Conservation (phyloP, 2,329 filamentous ascomycete genomes). For the Pyrenophora tritici-repentis region DNA sequence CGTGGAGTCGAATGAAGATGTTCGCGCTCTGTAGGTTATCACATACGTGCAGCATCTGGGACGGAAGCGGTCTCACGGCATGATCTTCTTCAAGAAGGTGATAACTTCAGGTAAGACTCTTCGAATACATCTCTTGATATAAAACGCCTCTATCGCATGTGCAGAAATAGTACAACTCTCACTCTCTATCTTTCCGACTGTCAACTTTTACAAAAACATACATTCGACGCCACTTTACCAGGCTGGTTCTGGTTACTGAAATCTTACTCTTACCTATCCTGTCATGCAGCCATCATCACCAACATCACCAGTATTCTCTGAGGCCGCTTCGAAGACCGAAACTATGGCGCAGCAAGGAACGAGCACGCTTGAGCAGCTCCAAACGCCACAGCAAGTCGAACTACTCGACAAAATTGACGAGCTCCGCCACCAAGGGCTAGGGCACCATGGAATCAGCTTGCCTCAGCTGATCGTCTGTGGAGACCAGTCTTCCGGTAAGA, state of each 20-base stretch:
- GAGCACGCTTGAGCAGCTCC: slow-evolving; percentile 31
- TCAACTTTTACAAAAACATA: no score
- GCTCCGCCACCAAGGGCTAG: slow-evolving; percentile 42
- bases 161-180: no score
- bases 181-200: no score
- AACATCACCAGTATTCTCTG: slow-evolving; percentile 3
- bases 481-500: slow-evolving; percentile 39
- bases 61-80: no score
- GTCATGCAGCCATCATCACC: background rate
- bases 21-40: no score
- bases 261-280: background rate
- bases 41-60: no score
- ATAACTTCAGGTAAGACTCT: no score
- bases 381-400: slow-evolving; percentile 45
- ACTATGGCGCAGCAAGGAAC: slow-evolving; percentile 19
- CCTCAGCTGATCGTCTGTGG: slow-evolving; percentile 41
- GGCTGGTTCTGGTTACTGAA: background rate
- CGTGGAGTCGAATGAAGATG: no score
- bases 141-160: no score
- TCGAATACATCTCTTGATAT: no score
- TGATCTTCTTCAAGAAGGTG: no score
- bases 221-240: background rate
- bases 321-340: background rate
- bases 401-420: slow-evolving; percentile 60
- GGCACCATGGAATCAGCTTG: slow-evolving; percentile 41